Base-by-base conservation (phyloP, 208 protist species). In the Trypanosoma vivax region DNA sequence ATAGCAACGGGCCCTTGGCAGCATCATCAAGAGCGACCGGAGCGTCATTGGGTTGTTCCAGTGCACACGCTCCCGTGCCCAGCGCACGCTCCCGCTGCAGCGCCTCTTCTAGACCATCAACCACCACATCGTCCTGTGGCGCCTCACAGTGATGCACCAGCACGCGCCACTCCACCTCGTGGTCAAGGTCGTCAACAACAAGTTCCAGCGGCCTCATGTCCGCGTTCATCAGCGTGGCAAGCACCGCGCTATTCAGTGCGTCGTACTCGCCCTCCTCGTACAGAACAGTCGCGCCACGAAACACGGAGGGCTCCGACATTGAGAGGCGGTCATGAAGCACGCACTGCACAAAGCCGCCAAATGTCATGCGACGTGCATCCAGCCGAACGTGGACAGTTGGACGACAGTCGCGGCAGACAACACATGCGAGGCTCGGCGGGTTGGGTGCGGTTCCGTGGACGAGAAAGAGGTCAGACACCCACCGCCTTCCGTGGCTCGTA, bases 261-360 rank as follows among this genome's bases (percentile, higher is more conserved):
- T 94, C 82, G 52, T 83, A 90, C 51, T 86, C 82, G 25, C 80
- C 85, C 19, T 70, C 69, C 34, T 94, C 87, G 54, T 87, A 94
- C 5, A 94, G 6, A 27, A 90, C 42, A n/a, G 45, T 70, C 1
- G 61, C 19, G 5, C 61, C 72, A 31, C 55, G 40, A 18, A 57
- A 73, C 34, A 94, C 54, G 18, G 70, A 83, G 6, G 77, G 69
- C 0, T 48, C 55, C 38, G 72, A 69, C 45, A 89, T 55, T 0
- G 30, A 46, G 2, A 85, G 41, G 3, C 37, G 53, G 0, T 53
- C 49, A 19, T 52, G 53, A 21, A 94, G 41, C 0, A 90, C 51
- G 2, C 14, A 11, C 10, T 47, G 38, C 2, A 81, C 73, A 60
- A 94, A 63, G 0, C 47, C 29, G 0, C 62, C 65, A 23, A 94